Base-by-base conservation (phyloP, 1,284 basidiomycete genomes). In the Apiotrichum akiyoshidainum region DNA sequence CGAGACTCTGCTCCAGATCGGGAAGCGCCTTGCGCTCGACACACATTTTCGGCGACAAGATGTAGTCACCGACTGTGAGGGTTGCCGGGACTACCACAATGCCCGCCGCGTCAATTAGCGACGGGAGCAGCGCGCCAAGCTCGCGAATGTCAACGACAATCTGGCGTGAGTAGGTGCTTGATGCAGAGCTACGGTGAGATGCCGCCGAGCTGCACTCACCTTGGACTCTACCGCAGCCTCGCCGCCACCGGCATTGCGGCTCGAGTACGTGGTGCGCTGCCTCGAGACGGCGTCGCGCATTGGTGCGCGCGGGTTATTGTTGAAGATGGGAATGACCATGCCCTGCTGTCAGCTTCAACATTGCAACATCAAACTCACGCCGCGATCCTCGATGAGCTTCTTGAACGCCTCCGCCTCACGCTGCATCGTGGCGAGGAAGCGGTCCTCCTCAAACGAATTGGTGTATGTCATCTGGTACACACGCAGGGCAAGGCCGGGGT, bases 141-240 rank as follows among this genome's bases (percentile, higher is more conserved):
- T 99, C 95, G 67, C 95, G 86, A 84, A 97, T 89, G 75, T 98
- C 96, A 14, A 98, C 93, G 55, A 99, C 87, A 58, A 99, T 87
- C 90, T 93, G 64, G 10, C 22, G 51, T 57, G 37, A 56, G 44
- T 41, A 5, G 7, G 11, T 10, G 12, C 5, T 19, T n/a, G n/a
- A n/a, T n/a, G n/a, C n/a, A n/a, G n/a, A n/a, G n/a, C n/a, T n/a
- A n/a, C n/a, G n/a, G n/a, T n/a, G n/a, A n/a, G n/a, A n/a, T n/a
- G n/a, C n/a, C n/a, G n/a, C n/a, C n/a, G n/a, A 42, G 11, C 17
- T 21, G 5, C 8, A 45, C 69, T 42, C 65, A 89, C 91, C 72
- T 86, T 83, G 0, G 91, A 86, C 65, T 88, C 87, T 1, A 80
- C 80, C 17, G 87, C 70, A 2, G 69, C 65, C 51, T 88, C 85